Percentiles rank a stretch among this genome's conserved stretches.
These are phyloP conservation scores for Yarrowia bubula DNA, from an alignment of 805 yeast genomes.

Conservation along the genomic window DNA sequence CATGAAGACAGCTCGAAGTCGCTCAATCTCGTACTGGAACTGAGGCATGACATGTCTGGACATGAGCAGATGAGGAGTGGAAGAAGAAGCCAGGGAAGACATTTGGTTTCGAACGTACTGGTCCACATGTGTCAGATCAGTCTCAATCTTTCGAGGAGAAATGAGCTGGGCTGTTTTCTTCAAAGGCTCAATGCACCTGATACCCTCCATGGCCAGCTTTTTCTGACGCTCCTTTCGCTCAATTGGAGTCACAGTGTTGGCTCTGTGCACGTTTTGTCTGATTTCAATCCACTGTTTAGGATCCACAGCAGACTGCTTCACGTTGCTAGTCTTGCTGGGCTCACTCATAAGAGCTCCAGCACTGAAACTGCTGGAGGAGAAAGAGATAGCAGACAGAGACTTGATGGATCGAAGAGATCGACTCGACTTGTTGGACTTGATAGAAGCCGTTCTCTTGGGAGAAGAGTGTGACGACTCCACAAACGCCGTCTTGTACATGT, in stretches of 20 bases:
- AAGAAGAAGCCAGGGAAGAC: conserved; percentile 6
- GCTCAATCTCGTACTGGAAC: conserved; percentile 55
- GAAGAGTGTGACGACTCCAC: background rate
- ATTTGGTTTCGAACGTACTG: conserved; percentile 11
- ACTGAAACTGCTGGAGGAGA: background rate
- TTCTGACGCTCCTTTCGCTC: conserved; percentile 68
- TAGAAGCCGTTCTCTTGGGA: conserved; percentile 4
- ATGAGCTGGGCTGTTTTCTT: conserved; percentile 1
- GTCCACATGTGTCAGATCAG: conserved; percentile 9
- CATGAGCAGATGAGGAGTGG: conserved; percentile 16
- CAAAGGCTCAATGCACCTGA: conserved; percentile 11
- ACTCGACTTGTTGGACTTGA: background rate
- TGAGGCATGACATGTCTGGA: conserved; percentile 18
- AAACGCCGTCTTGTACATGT: conserved; percentile 10
- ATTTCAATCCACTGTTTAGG: conserved; percentile 50
- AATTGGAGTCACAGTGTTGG: conserved; percentile 61
- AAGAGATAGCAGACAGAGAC: conserved; percentile 31
- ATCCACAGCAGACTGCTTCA: conserved; percentile 16
- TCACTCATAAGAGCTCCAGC: background rate
- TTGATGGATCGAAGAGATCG: conserved; percentile 30
- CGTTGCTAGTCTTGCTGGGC: conserved; percentile 15
- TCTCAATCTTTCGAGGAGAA: conserved; percentile 4
- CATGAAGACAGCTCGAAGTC: conserved; percentile 61
- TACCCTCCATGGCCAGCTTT: conserved; percentile 35
- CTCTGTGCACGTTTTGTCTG: conserved; percentile 64